Conservation (phyloP, 2,329 filamentous ascomycete species). For the Fusarium chlamydosporum region DNA sequence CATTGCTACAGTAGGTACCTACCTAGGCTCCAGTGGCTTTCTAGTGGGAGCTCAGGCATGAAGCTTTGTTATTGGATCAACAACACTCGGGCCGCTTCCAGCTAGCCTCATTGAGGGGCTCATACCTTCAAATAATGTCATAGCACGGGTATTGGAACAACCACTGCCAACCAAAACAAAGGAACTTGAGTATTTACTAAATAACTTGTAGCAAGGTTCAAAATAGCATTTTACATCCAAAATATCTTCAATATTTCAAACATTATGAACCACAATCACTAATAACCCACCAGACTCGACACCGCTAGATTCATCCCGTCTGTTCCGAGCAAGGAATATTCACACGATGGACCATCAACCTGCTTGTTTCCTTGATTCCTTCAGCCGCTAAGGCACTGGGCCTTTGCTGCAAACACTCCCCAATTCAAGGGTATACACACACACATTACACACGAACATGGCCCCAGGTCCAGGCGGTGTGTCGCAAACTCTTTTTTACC, state of each 20-base stretch:
- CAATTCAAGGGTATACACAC: constrained; percentile 16
- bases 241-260: not conserved
- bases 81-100: constrained; percentile 27
- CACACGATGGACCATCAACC: constrained; percentile 22
- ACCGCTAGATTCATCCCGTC: constrained; percentile 28
- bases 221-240: not conserved
- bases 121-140: not conserved
- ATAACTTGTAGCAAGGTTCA: constrained; percentile 6
- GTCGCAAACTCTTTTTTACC: constrained; percentile 36
- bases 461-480: constrained; percentile 47
- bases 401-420: constrained; percentile 49
- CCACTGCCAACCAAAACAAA: constrained; percentile 19
- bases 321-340: constrained; percentile 29
- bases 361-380: constrained; percentile 38
- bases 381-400: constrained; percentile 39
- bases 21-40: not conserved
- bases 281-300: constrained; percentile 7
- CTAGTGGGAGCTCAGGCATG: not conserved
- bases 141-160: constrained; percentile 9
- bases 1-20: constrained; percentile 5
- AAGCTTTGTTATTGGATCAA: constrained; percentile 29
- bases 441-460: constrained; percentile 40
- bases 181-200: not conserved
- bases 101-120: constrained; percentile 26
- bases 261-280: not conserved